Base-by-base conservation (phyloP, 1,139 yeast species). In the Blastobotrys illinoisensis region DNA sequence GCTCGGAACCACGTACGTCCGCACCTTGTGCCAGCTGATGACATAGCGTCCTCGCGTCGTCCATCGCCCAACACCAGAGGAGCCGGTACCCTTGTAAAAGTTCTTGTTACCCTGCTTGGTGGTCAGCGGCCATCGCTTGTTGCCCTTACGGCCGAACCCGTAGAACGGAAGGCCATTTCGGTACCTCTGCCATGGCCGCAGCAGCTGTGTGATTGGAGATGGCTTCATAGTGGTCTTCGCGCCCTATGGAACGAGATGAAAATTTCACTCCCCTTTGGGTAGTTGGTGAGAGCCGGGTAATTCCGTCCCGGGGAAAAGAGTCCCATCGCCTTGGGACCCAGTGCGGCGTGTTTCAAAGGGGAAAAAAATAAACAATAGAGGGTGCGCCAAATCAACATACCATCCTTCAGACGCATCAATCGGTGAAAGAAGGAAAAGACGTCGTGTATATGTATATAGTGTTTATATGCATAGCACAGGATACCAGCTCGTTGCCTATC, bases 91-190 rank as follows among this genome's bases (percentile, higher is more conserved):
- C 71, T 91, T 93, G 74, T 95, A 93, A 74, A 79, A 88, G 65
- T 87, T 85, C 76, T 91, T 90, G 74, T 91, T 93, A 65, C 99
- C 98, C 69, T 89, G 93, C 67, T 93, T 93, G 36, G 97, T 86
- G 26, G 97, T 87, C 63, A 91, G 75, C 2, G 96, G 81, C 67
- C 86, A 83, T 75, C 99, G 83, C 68, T 86, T 88, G 62, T 90
- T 84, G 54, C 97, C 97, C 13, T 83, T 68, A 67, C 87, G 89
- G 40, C 85, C 74, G 49, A 75, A 66, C 52, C 97, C 97, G 68
- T 90, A 90, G 78, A 88, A 90, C 44, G 88, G 76, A 46, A 88
- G 82, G 20, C 96, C 96, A 64, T 89, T 95, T 64, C 80, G 82
- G 70, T 79, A 87, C 40, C 67, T 65, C 53, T 87, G 86, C 97